Evolutionary conservation across 257 asterid species (phyloP).

Genomic region (Solanum verrucosum): DNA sequence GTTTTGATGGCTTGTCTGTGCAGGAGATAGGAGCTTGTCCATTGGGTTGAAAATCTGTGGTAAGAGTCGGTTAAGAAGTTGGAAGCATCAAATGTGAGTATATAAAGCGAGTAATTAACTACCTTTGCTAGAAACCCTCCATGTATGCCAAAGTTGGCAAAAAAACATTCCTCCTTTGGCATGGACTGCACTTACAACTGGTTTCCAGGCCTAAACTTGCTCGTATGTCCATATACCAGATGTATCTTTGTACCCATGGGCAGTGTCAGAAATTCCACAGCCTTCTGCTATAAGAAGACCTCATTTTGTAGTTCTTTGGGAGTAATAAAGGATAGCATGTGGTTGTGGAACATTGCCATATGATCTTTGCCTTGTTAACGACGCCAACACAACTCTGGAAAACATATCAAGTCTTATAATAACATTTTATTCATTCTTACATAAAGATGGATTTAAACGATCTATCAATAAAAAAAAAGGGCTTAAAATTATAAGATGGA

Average conservation of each 20-base stretch:
- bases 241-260: background rate
- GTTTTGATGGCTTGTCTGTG: conserved; percentile 3
- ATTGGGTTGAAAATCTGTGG: conserved; percentile 17
- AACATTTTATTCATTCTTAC: no score
- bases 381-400: background rate
- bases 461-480: no score
- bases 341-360: background rate
- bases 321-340: conserved; percentile 28
- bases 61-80: background rate
- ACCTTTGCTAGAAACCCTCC: conserved; percentile 12
- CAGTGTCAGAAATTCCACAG: conserved; percentile 43
- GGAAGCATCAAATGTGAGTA: background rate
- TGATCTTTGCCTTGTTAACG: background rate
- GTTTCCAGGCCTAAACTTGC: conserved; percentile 27
- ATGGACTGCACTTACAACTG: conserved; percentile 9
- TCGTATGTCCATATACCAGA: conserved; percentile 20
- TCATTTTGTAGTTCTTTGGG: conserved; percentile 52
- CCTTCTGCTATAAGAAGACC: conserved; percentile 51
- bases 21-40: conserved; percentile 1
- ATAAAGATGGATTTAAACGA: no score
- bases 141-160: conserved; percentile 4
- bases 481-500: no score
- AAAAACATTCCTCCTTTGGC: no score
- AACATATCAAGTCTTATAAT: background rate
- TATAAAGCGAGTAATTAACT: background rate